Evolutionary conservation across 2,329 filamentous ascomycete genomes (phyloP), one percentile per base, ranked within the genome.

Genomic region (Tolypocladium pustulatum): DNA sequence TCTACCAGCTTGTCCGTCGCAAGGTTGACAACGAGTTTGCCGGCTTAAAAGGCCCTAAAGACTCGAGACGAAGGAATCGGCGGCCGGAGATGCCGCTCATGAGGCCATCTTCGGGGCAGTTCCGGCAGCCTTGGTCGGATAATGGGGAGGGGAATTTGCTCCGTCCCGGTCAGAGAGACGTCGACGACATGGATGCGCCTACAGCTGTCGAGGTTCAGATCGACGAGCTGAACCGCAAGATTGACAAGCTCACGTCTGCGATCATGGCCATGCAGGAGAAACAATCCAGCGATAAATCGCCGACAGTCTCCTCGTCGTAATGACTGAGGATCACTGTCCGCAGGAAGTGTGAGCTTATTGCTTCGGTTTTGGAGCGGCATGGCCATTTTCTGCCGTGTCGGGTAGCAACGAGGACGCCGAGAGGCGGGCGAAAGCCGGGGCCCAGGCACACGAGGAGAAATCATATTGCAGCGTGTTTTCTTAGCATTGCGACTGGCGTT

Each of bases 1-100:
- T 79, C n/a, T 91, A 88, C 69, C 88, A 90, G 72, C 75, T 75
- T 65, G 62, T 82, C 53, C 71, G 72, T 27, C 70, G 71, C 59
- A 75, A 73, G 56, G 65, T 74, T 9, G 61, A 68, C 15, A 65
- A 78, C 56, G 76, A 77, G 56, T 80, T 75, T 62, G 75, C 74
- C 59, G 76, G 73, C 34, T 81, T 78, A 71, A 77, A 76, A 65
- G 82, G 78, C 3, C 77, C 77, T 0, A 72, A 70, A 25, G 67
- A 71, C 62, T 58, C 58, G 52, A 62, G 65, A 62, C 56, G 58
- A 58, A 59, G 54, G 27, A 61, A 66, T 34, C 59, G 63, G 2
- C 66, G 66, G 20, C 61, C 65, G 10, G 61, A 62, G 17, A 58
- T 64, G 41, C 57, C 61, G 7, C 53, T 61, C 3, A 56, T 46